Evolutionary conservation across 1,284 basidiomycete genomes (phyloP), one percentile per base, ranked within the genome.

Genomic region (Pascua guehoae): DNA sequence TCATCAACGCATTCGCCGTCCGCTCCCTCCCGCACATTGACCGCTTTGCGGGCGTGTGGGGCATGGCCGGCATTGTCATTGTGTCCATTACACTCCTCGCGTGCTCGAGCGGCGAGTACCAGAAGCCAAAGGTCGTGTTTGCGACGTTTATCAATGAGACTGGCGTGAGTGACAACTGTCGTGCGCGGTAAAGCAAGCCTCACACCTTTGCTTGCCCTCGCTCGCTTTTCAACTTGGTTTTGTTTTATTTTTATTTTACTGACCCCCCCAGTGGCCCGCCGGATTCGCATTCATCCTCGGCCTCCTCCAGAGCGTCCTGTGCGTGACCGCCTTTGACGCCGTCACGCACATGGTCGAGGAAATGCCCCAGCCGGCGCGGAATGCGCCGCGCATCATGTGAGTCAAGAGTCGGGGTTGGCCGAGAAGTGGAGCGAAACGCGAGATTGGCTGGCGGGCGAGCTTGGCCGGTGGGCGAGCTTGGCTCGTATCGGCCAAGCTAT

Each of bases 221-320:
- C 24, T 32, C 24, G 24, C 24, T 32, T 24, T 32, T 24, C 8
- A 24, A 16, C 44, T 47, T 12, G 41, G 37, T n/a, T n/a, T n/a
- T n/a, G n/a, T n/a, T n/a, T n/a, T 32, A 32, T 32, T 32, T 32
- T 32, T 32, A 32, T 7, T 32, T 32, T 4, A 3, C 4, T 32
- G 24, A 32, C 17, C n/a, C n/a, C n/a, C 36, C 2, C 45, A 56
- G 54, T 80, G 78, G 78, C 73, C 73, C 14, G 67, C 73, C 48
- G 78, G 78, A 5, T 69, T 78, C 12, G 74, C 78, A 2, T 80
- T 72, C 66, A 72, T 77, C 18, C 66, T 78, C 10, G 78, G 76
- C n/a, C 65, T 78, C 1, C 65, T 79, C 0, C 78, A 80, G 63
- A 66, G 69, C 0, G 64, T 68, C 0, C 79, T 79, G 48, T 72